phyloP scores from a whole-genome alignment of 305 asterid species.

The Fraxinus velutina region DNA sequence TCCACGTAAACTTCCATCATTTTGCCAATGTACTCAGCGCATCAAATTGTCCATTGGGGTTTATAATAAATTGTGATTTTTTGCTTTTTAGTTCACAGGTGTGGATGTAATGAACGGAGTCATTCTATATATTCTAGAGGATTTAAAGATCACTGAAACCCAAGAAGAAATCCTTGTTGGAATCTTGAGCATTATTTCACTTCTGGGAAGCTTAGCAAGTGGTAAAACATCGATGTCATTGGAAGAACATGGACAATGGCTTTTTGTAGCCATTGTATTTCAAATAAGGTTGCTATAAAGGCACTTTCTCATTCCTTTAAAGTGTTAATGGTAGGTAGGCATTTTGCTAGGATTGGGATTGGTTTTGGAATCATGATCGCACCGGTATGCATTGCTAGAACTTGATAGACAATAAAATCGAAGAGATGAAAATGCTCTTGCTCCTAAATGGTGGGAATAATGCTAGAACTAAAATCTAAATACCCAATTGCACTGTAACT shows the following conservation, averaged over 20 bases:
- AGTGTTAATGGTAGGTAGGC: slow-evolving; percentile 41
- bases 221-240: slow-evolving; percentile 54
- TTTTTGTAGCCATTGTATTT: slow-evolving; percentile 44
- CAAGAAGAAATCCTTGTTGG: slow-evolving; percentile 56
- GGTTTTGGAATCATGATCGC: slow-evolving; percentile 66
- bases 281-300: slow-evolving; percentile 51
- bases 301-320: slow-evolving; percentile 43
- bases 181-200: slow-evolving; percentile 52
- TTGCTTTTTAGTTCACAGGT: slow-evolving; percentile 31
- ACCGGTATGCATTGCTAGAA: slow-evolving; percentile 47
- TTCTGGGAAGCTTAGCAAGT: slow-evolving; percentile 54
- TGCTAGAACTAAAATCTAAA: too few relatives aligned
- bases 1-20: too few relatives aligned
- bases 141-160: slow-evolving; percentile 46
- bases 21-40: too few relatives aligned
- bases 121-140: slow-evolving; percentile 50
- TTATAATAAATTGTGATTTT: too few relatives aligned
- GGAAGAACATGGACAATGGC: slow-evolving; percentile 70
- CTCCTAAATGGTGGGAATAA: too few relatives aligned
- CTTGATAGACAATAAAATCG: too few relatives aligned
- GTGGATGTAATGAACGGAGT: slow-evolving; percentile 74
- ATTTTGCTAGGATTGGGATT: slow-evolving; percentile 51
- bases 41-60: too few relatives aligned
- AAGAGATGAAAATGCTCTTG: too few relatives aligned
- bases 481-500: too few relatives aligned